Evolutionary conservation across 2,329 filamentous ascomycete genomes (phyloP).

Genomic region (Sporothrix brasiliensis): DNA sequence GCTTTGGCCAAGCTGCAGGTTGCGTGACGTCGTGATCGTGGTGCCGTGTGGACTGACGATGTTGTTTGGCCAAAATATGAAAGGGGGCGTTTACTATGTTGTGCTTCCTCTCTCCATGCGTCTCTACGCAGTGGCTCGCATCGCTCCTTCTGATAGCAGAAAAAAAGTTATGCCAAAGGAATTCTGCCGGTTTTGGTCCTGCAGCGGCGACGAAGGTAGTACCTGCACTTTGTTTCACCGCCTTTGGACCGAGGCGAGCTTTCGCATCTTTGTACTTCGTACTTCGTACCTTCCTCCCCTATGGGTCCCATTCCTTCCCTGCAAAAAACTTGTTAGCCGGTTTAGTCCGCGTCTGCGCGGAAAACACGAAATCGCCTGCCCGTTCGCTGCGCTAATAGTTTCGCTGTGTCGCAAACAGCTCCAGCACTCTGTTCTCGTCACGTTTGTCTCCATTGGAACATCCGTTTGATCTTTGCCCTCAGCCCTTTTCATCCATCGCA

Average conservation of each 20-base stretch:
- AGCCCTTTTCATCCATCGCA: not conserved
- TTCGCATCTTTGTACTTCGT: too few relatives aligned
- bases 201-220: not conserved
- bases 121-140: not conserved
- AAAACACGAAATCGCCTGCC: constrained; percentile 30
- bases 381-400: not conserved
- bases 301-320: not conserved
- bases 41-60: not conserved
- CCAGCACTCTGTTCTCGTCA: not conserved
- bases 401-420: constrained; percentile 22
- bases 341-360: constrained; percentile 35
- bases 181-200: constrained; percentile 33
- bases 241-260: not conserved
- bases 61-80: not conserved
- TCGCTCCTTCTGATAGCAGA: constrained; percentile 18
- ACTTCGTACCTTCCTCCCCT: not conserved
- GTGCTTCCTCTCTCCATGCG: not conserved
- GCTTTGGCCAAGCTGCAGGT: not conserved
- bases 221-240: constrained; percentile 21
- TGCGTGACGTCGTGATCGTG: not conserved
- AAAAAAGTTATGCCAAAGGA: constrained; percentile 24
- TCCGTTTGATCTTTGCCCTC: too few relatives aligned
- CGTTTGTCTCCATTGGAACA: not conserved
- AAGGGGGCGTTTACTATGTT: not conserved
- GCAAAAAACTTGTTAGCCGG: constrained; percentile 31